Percentiles rank a stretch among this genome's conserved stretches.
phyloP scores from a whole-genome alignment of 768 basidiomycete species.

The Suillus subluteus region DNA sequence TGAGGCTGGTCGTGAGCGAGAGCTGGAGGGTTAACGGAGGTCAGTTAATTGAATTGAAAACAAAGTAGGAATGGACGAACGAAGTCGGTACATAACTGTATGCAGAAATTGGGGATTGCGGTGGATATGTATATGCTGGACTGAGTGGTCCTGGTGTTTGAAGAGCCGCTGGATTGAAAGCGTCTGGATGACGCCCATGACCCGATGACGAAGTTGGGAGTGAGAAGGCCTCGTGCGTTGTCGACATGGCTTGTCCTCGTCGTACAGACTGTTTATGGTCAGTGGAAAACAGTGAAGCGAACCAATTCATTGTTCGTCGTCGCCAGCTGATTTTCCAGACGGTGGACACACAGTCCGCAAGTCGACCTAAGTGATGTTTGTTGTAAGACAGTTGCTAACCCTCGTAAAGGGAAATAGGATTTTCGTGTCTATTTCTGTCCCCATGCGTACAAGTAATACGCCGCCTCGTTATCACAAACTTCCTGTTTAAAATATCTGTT shows the following conservation, averaged over 20 bases:
- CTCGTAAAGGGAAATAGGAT: slow-evolving; percentile 9
- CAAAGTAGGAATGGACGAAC: slow-evolving; percentile 37
- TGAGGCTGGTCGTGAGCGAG: slow-evolving; percentile 52
- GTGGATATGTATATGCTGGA: slow-evolving; percentile 78
- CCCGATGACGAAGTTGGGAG: slow-evolving; percentile 75
- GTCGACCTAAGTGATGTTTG: not conserved
- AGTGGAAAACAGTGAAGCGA: slow-evolving; percentile 64
- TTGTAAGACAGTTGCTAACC: slow-evolving; percentile 7
- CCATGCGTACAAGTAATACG: not conserved
- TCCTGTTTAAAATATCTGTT: not conserved
- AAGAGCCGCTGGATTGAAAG: slow-evolving; percentile 59
- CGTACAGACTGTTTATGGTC: slow-evolving; percentile 51
- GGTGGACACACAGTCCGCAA: slow-evolving; percentile 9
- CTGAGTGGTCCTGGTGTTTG: slow-evolving; percentile 52
- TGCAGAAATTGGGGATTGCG: slow-evolving; percentile 52
- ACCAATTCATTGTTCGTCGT: slow-evolving; percentile 66
- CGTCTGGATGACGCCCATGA: slow-evolving; percentile 55
- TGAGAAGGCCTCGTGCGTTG: slow-evolving; percentile 88
- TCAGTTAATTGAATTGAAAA: slow-evolving; percentile 11
- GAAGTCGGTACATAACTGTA: slow-evolving; percentile 66
- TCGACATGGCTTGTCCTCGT: slow-evolving; percentile 69
- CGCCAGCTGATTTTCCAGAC: slow-evolving; percentile 5
- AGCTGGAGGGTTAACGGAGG: slow-evolving; percentile 27
- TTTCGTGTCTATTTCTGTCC: slow-evolving; percentile 14
- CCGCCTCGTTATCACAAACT: slow-evolving; percentile 9